These are phyloP conservation scores for Zymoseptoria passerinii DNA, from an alignment of 2,329 filamentous ascomycete species.

Conservation along the genomic window DNA sequence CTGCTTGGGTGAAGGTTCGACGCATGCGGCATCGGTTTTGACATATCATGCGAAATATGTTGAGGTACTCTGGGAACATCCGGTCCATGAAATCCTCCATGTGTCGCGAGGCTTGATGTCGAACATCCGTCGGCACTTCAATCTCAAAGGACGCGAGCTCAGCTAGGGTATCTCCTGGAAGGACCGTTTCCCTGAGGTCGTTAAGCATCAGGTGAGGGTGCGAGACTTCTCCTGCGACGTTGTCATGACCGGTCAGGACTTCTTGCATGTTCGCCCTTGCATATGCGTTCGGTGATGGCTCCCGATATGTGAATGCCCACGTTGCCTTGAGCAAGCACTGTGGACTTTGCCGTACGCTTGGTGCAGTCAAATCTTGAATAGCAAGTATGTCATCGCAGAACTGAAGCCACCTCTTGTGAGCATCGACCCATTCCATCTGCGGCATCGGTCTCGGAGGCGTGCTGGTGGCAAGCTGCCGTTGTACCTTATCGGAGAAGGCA, in stretches of 20 bases:
- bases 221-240: conserved; percentile 57
- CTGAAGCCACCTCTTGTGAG: conserved; percentile 59
- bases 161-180: conserved; percentile 63
- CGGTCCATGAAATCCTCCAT: conserved; percentile 62
- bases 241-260: conserved; percentile 60
- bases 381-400: conserved; percentile 66
- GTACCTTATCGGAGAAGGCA: conserved; percentile 85
- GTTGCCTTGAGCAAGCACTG: conserved; percentile 32
- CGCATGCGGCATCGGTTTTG: conserved; percentile 85
- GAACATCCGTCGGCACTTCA: conserved; percentile 64
- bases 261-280: conserved; percentile 53
- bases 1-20: conserved; percentile 77
- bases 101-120: conserved; percentile 61
- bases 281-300: conserved; percentile 75
- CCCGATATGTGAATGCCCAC: conserved; percentile 54
- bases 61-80: conserved; percentile 58
- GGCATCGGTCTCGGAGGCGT: conserved; percentile 90
- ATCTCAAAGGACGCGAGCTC: conserved; percentile 67
- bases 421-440: conserved; percentile 62
- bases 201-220: conserved; percentile 68
- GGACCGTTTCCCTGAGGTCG: conserved; percentile 68
- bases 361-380: conserved; percentile 22
- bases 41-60: conserved; percentile 74
- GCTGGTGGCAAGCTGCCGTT: conserved; percentile 84
- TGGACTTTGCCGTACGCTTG: conserved; percentile 17